Evolutionary conservation across 495 filamentous ascomycete species (phyloP).

Genomic region (Aspergillus ellipticus): DNA sequence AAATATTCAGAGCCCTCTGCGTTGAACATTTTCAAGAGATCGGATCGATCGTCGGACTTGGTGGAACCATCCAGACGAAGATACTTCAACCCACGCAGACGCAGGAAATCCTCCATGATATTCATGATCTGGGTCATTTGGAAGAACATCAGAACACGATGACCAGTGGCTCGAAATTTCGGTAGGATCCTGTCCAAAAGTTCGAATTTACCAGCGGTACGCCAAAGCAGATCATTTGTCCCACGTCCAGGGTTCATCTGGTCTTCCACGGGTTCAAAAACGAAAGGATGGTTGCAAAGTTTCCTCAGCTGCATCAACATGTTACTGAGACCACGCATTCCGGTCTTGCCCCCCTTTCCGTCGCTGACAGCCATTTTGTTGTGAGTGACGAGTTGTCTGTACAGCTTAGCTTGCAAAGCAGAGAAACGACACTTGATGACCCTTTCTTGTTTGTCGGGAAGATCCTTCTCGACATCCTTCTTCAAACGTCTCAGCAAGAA

Average conservation of each 20-base stretch:
- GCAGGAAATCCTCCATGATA: conserved; percentile 98
- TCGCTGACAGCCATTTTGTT: conserved; percentile 93
- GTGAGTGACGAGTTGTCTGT: conserved; percentile 93
- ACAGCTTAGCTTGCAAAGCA: conserved; percentile 84
- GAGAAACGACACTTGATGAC: conserved; percentile 99
- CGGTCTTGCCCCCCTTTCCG: conserved; percentile 92
- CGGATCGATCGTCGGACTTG: conserved; percentile 94
- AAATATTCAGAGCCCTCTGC: conserved; percentile 86
- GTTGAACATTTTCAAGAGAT: conserved; percentile 85
- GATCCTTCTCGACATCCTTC: conserved; percentile 98
- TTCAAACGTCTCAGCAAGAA: conserved; percentile 98
- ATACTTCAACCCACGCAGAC: conserved; percentile 75
- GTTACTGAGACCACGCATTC: conserved; percentile 93
- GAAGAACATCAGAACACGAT: conserved; percentile 99
- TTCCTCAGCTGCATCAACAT: conserved; percentile 99
- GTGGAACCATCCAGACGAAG: conserved; percentile 93
- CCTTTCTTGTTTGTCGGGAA: conserved; percentile 97
- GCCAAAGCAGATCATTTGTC: conserved; percentile 92
- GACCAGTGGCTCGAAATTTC: conserved; percentile 83
- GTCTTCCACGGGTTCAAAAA: conserved; percentile 95
- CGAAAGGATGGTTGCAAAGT: conserved; percentile 98
- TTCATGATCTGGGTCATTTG: conserved; percentile 99
- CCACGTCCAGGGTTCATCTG: conserved; percentile 88
- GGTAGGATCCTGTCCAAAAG: conserved; percentile 87
- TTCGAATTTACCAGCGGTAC: conserved; percentile 96